phyloP scores from a whole-genome alignment of 2,329 filamentous ascomycete genomes.

The Diaporthe sp. region DNA sequence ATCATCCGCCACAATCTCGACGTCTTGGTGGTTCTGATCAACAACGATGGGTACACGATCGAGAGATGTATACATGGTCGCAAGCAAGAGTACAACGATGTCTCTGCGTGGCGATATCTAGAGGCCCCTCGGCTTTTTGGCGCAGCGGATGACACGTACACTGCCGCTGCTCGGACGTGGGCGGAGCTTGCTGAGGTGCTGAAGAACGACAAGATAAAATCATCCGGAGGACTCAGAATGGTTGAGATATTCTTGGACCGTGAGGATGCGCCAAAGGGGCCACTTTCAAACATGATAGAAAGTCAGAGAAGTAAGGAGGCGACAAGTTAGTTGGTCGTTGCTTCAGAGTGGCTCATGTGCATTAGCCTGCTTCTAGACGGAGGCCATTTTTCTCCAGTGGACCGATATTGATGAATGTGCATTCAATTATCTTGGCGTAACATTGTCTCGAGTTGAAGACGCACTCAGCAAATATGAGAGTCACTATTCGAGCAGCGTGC shows the following conservation, averaged over 20 bases:
- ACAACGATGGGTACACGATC: slow-evolving; percentile 71
- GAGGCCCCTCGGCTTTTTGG: slow-evolving; percentile 63
- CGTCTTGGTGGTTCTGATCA: slow-evolving; percentile 65
- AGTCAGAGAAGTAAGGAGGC: background rate
- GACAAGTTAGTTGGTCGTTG: background rate
- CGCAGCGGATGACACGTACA: slow-evolving; percentile 54
- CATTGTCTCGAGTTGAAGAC: too few relatives aligned
- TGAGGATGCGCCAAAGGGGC: background rate
- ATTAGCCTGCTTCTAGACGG: too few relatives aligned
- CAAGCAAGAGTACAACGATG: slow-evolving; percentile 66
- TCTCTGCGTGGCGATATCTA: slow-evolving; percentile 65
- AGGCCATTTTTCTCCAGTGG: too few relatives aligned
- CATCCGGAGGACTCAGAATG: background rate
- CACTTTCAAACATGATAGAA: background rate
- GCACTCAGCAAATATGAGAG: too few relatives aligned
- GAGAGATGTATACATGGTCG: slow-evolving; percentile 69
- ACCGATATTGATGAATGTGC: too few relatives aligned
- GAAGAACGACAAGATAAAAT: background rate
- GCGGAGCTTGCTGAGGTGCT: slow-evolving; percentile 57
- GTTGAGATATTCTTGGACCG: slow-evolving; percentile 1
- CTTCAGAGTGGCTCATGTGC: background rate
- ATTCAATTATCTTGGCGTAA: too few relatives aligned
- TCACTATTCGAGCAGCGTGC: too few relatives aligned
- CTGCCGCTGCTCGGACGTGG: slow-evolving; percentile 55
- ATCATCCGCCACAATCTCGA: slow-evolving; percentile 68